Base-by-base conservation (phyloP, 345 rosid genomes). In the Lenwebbia sp. region DNA sequence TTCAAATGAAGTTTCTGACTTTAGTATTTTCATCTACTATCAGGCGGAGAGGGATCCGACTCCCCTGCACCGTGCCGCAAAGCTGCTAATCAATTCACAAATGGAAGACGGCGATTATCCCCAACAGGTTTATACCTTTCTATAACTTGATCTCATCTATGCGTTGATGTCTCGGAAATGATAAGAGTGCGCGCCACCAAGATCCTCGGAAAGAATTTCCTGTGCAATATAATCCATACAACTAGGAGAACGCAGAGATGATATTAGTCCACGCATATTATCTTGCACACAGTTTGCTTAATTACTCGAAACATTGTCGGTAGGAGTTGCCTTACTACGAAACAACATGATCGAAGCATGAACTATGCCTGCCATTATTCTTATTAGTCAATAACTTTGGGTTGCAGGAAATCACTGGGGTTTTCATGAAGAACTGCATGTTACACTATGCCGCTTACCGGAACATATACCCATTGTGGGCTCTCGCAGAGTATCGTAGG, bases 21-120 rank as follows among this genome's bases (percentile, higher is more conserved):
- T 49, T 30, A 25, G 44, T 22, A 2, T 19, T 10, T 10, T 54
- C 19, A 19, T 33, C 22, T 25, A 51, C 40, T 47, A 22, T 56
- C 83, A 93, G 94, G 93, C 89, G 25, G 94, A 93, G 84, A 86
- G 93, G 89, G 94, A 95, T 86, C 93, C 94, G 3, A 87, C 86
- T 17, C 96, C 99, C 47, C 89, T 95, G 88, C 95, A 93, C 82
- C 90, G 87, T 5, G 98, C 93, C 26, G 97, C 93, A 26, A 96
- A 91, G 85, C 85, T 95, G 54, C 84, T 96, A 86, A 95, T 96
- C 88, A 95, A 91, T 89, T 94, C 95, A 26, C 98, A 95, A 54
- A 37, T 90, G 53, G 94, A 88, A 54, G 88, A 90, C 76, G 98
- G 98, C 6, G 94, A 91, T 84, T 96, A 93, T 75, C 98, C 99